Evolutionary conservation across 2,329 filamentous ascomycete genomes (phyloP).

Genomic region (Claviceps capensis): DNA sequence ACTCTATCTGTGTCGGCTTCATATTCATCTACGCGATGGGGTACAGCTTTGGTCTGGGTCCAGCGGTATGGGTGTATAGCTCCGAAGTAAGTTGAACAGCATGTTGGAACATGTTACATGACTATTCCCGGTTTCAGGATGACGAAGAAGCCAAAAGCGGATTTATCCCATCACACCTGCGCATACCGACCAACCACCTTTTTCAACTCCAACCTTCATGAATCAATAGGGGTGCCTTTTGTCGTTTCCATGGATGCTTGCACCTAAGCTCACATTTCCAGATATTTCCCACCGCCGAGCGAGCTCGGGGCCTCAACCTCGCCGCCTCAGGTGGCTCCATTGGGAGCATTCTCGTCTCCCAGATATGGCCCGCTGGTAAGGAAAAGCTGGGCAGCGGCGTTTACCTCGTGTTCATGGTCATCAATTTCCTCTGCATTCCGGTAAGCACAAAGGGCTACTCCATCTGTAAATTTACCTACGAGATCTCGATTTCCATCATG

Average conservation of each 20-base stretch:
- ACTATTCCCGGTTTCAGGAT: too few relatives aligned
- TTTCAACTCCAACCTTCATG: too few relatives aligned
- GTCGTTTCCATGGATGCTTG: too few relatives aligned
- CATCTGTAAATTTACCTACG: too few relatives aligned
- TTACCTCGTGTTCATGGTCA: conserved; percentile 43
- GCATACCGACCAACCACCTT: too few relatives aligned
- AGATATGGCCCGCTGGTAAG: conserved; percentile 42
- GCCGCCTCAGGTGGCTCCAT: conserved; percentile 40
- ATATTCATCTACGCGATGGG: conserved; percentile 46
- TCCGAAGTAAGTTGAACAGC: conserved; percentile 28
- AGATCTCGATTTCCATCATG: too few relatives aligned
- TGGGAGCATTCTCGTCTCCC: conserved; percentile 38
- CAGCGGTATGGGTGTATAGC: conserved; percentile 45
- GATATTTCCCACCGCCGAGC: conserved; percentile 45
- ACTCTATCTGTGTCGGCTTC: conserved; percentile 38
- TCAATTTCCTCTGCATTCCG: conserved; percentile 5
- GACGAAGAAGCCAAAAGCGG: too few relatives aligned
- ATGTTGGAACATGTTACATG: too few relatives aligned
- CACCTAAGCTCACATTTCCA: neutral
- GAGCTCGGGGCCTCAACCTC: conserved; percentile 41
- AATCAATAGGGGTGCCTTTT: too few relatives aligned
- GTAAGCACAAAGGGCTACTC: conserved; percentile 1
- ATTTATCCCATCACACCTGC: too few relatives aligned
- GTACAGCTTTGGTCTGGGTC: conserved; percentile 43
- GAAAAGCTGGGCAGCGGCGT: conserved; percentile 34